A percentile compares a stretch with the other conserved stretches of the same genome.
Evolutionary conservation across 2,329 filamentous ascomycete genomes (phyloP).

Genomic region (Knufia petricola): DNA sequence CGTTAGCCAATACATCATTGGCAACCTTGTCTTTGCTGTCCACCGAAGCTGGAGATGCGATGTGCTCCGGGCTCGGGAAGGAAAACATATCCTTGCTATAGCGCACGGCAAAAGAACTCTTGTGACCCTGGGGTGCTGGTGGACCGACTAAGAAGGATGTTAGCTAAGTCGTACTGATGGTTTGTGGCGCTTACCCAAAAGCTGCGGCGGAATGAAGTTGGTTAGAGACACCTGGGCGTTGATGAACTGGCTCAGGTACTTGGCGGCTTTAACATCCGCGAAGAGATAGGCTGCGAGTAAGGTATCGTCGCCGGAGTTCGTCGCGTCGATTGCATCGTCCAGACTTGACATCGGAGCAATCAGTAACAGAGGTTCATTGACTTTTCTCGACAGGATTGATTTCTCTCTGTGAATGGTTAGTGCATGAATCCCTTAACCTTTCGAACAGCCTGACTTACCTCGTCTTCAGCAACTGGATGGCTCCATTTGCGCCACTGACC

Average conservation of each 20-base stretch:
- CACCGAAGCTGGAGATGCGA: no score
- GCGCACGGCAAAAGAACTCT: no score
- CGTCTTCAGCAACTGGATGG: no score
- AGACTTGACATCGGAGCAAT: constrained; percentile 42
- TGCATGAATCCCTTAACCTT: no score
- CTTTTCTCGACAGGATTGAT: constrained; percentile 34
- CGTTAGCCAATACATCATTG: constrained; percentile 12
- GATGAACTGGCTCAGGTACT: constrained; percentile 52
- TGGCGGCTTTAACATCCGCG: constrained; percentile 40
- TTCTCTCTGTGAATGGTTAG: no score
- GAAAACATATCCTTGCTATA: constrained; percentile 41
- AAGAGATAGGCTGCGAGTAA: constrained; percentile 46
- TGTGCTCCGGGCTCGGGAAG: constrained; percentile 36
- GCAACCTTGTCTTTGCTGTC: no score
- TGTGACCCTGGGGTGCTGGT: constrained; percentile 31
- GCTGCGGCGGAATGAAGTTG: constrained; percentile 48
- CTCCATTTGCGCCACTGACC: no score
- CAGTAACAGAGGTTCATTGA: constrained; percentile 34
- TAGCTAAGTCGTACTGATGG: not conserved
- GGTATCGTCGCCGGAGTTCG: constrained; percentile 26
- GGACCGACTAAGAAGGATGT: not conserved
- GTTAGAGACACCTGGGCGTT: constrained; percentile 41
- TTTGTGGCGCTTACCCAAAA: constrained; percentile 28
- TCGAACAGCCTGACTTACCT: no score
- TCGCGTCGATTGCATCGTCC: constrained; percentile 46